These are phyloP conservation scores for Aspergillus diversus DNA, from an alignment of 495 filamentous ascomycete species.

Conservation along the genomic window DNA sequence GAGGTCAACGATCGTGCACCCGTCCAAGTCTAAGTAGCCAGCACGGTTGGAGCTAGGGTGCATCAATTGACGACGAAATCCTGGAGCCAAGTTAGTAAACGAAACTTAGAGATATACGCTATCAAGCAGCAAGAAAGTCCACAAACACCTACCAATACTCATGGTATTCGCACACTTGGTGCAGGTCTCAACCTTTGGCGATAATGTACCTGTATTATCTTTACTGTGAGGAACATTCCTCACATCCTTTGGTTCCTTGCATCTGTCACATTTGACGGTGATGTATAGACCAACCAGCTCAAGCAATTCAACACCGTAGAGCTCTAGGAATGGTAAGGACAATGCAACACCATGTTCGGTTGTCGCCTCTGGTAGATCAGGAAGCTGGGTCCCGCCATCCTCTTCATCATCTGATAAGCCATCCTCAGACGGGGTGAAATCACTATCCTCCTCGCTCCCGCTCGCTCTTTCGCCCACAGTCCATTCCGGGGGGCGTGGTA, in stretches of 20 bases:
- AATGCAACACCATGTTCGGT: conserved; percentile 71
- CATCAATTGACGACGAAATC: conserved; percentile 74
- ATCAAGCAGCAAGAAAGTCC: neutral
- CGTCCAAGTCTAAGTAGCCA: conserved; percentile 81
- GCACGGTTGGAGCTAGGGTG: conserved; percentile 77
- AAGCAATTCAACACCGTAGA: conserved; percentile 80
- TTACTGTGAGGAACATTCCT: conserved; percentile 61
- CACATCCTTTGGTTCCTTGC: conserved; percentile 76
- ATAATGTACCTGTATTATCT: conserved; percentile 35
- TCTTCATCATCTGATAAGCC: conserved; percentile 53
- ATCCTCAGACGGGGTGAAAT: conserved; percentile 44
- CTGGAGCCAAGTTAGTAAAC: conserved; percentile 32
- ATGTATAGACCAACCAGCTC: conserved; percentile 71
- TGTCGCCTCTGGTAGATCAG: conserved; percentile 32
- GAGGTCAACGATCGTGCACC: conserved; percentile 78
- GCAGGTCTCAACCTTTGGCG: conserved; percentile 58
- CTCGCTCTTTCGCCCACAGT: conserved; percentile 44
- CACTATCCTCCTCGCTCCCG: conserved; percentile 40
- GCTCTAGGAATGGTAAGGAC: conserved; percentile 80
- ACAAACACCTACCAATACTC: conserved; percentile 50
- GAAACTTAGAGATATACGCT: neutral
- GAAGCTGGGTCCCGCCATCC: conserved; percentile 44
- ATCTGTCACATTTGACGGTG: conserved; percentile 81
- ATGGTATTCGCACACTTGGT: conserved; percentile 76
- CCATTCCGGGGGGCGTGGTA: conserved; percentile 88